Base-by-base conservation (phyloP, 2,329 filamentous ascomycete species). In the Setomelanomma holmii region DNA sequence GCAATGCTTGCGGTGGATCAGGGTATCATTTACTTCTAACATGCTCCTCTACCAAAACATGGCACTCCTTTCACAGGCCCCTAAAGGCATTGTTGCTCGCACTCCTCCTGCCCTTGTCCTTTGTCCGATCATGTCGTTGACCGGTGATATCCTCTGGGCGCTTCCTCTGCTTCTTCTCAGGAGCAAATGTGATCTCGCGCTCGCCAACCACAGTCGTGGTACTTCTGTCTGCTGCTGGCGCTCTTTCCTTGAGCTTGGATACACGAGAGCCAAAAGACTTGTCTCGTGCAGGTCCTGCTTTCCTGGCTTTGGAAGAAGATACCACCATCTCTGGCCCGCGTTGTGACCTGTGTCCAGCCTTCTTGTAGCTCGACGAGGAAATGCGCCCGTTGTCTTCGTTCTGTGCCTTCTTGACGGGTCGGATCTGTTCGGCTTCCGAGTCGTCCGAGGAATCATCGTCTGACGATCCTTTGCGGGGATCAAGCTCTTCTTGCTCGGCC, bases 31-130 rank as follows among this genome's bases (percentile, higher is more conserved):
- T 10, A 30, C 40, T n/a, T 45, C 24, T 21, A 16, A 17, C 35
- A 14, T 27, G 11, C 45, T 3, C 7, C 14, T 24, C 38, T 30
- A 22, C 42, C 14, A 16, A 36, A 11, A 17, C 43, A 19, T 36
- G 3, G 14, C 12, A 23, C 21, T 19, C 16, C 10, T 27, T 46
- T 51, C 68, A 88, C 79, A 90, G 81, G 67, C 80, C 83, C 71
- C 88, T 84, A 73, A 92, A 90, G 35, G 86, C 86, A 75, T 93
- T 93, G 45, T 82, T 83, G 75, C 89, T 91, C 44, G 90, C 90
- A 74, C 88, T 92, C 65, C 89, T 80, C 65, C 89, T 84, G 22
- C 79, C 77, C 51, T 79, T 79, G 54, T 79, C 76, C 58, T 78
- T 79, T 61, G 77, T 78, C 71, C 71, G 58, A 48, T 71, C 68